Evolutionary conservation across 2,329 filamentous ascomycete genomes (phyloP).

Genomic region (Tetracladium maxilliforme): DNA sequence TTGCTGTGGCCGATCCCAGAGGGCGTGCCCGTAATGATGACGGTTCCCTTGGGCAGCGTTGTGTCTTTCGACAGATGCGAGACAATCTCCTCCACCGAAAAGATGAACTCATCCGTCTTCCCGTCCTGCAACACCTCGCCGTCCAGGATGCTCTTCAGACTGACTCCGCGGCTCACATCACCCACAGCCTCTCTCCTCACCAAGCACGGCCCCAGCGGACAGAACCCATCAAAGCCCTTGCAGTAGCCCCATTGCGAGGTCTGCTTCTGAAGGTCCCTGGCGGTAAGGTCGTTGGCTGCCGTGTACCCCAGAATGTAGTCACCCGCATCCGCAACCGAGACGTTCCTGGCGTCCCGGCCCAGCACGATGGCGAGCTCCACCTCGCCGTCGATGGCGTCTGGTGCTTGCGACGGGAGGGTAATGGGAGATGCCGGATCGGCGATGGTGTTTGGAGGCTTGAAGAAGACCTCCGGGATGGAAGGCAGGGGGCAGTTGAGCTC

Average conservation of each 20-base stretch:
- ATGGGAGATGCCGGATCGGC: conserved; percentile 36
- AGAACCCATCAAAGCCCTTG: conserved; percentile 42
- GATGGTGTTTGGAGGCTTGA: conserved; percentile 39
- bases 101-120: conserved; percentile 29
- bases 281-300: conserved; percentile 47
- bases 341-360: conserved; percentile 23
- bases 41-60: conserved; percentile 19
- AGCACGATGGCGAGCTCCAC: conserved; percentile 5
- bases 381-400: conserved; percentile 28
- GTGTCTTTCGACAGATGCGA: conserved; percentile 17
- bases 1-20: conserved; percentile 19
- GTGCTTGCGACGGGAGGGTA: conserved; percentile 33
- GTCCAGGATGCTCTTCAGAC: conserved; percentile 27
- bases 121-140: conserved; percentile 32
- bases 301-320: conserved; percentile 51
- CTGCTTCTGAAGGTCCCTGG: conserved; percentile 36
- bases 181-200: conserved; percentile 23
- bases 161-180: conserved; percentile 20
- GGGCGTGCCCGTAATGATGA: conserved; percentile 27
- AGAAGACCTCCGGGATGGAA: conserved; percentile 38
- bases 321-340: conserved; percentile 37
- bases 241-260: conserved; percentile 42
- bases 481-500: conserved; percentile 38
- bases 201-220: conserved; percentile 34
- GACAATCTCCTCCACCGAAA: conserved; percentile 27